These are phyloP conservation scores for Rubus idaeus DNA, from an alignment of 306 rosid species.

Conservation along the genomic window DNA sequence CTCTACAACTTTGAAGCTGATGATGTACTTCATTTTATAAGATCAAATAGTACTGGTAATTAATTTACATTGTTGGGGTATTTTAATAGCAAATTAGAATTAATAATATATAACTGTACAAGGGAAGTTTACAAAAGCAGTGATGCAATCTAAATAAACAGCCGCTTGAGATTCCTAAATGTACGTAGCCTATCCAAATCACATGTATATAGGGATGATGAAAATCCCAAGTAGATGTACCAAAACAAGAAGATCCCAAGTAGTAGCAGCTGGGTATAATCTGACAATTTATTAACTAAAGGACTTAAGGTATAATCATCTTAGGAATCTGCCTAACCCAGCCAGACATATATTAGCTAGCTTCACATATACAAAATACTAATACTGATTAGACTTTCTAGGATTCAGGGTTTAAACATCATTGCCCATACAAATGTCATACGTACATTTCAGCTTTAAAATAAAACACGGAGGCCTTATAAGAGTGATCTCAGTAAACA, in stretches of 20 bases:
- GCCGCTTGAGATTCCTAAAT: conserved; percentile 11
- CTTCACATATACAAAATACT: background rate
- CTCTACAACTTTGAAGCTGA: background rate
- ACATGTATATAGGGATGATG: conserved; percentile 2
- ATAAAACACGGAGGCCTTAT: background rate
- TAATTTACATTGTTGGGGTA: background rate
- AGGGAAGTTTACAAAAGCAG: background rate
- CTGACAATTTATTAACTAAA: background rate
- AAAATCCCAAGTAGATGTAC: background rate
- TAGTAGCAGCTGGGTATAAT: background rate
- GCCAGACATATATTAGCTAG: background rate
- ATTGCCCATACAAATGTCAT: background rate
- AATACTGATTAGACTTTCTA: no score
- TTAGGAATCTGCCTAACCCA: background rate
- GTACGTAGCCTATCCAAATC: conserved; percentile 4
- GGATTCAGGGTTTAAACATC: background rate
- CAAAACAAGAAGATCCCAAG: background rate
- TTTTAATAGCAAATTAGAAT: background rate
- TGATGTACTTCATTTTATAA: background rate
- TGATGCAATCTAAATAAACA: background rate
- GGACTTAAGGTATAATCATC: background rate
- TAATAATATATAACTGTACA: background rate
- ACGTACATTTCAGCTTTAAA: background rate
- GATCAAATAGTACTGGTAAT: background rate
- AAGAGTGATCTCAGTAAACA: background rate